A percentile compares a stretch with the other conserved stretches of the same genome.
These are phyloP conservation scores for Cystobasidium sp. DNA, from an alignment of 1,284 basidiomycete species.

Conservation along the genomic window DNA sequence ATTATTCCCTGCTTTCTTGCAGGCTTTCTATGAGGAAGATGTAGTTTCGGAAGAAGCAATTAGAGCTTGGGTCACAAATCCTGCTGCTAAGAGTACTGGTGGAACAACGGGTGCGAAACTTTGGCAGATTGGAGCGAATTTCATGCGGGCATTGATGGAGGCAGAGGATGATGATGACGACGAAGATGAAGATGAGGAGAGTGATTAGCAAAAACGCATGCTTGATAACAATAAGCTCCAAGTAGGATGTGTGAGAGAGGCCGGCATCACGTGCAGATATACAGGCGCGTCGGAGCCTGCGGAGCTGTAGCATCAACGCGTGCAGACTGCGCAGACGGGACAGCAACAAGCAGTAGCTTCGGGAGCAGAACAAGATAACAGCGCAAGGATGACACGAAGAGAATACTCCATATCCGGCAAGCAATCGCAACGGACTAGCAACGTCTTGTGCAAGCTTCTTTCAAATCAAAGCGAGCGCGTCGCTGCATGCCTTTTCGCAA, in stretches of 20 bases:
- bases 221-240: not conserved
- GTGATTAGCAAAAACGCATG: not conserved
- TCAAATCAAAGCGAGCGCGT: slow-evolving; percentile 7
- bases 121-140: slow-evolving; percentile 56
- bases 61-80: slow-evolving; percentile 57
- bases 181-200: slow-evolving; percentile 50
- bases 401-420: not conserved
- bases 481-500: not conserved
- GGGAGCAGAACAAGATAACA: too few species aligned
- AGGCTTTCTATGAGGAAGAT: slow-evolving; percentile 59
- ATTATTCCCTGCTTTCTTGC: slow-evolving; percentile 57
- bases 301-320: too few species aligned
- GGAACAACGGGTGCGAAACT: slow-evolving; percentile 55
- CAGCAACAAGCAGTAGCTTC: too few species aligned
- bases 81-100: slow-evolving; percentile 47
- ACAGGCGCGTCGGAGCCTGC: too few species aligned
- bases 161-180: slow-evolving; percentile 56
- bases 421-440: not conserved
- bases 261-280: too few species aligned
- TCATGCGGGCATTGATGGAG: slow-evolving; percentile 58
- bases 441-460: not conserved
- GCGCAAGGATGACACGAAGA: too few species aligned
- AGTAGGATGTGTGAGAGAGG: not conserved
- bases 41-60: slow-evolving; percentile 59
- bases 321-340: too few species aligned